Base-by-base conservation (phyloP, 441 rosid genomes). In the Monsonia emarginata region DNA sequence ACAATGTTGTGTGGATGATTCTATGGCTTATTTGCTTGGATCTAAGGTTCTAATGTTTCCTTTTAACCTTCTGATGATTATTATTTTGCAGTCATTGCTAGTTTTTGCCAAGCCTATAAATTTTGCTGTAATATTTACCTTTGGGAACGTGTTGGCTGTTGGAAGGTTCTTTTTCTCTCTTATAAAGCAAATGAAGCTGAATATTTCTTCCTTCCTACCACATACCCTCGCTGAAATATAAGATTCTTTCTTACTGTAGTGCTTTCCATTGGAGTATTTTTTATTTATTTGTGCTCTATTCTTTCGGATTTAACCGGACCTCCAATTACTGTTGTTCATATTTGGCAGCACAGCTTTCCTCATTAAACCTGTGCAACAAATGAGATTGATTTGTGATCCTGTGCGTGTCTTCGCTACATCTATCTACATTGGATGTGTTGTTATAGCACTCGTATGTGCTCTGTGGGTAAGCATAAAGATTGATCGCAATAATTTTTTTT, bases 311-410 rank as follows among this genome's bases (percentile, higher is more conserved):
- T n/a, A n/a, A n/a, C n/a, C n/a, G n/a, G n/a, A n/a, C n/a, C n/a
- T n/a, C n/a, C n/a, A n/a, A 42, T 68, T 46, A 65, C 62, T 72
- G 64, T 54, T 65, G 65, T 72, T 70, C 71, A 30, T 73, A 65
- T 77, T 78, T 82, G 95, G 85, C 96, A 94, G 96, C 88, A 90
- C 98, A 88, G 97, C 81, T 76, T 90, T 94, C 72, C 85, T 93
- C 67, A 78, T 87, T 73, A 96, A 97, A 78, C 80, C 82, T 77
- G 78, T 61, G 69, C 86, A 76, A 68, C 98, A 94, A 73, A 61
- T 90, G 56, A 80, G 81, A 40, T 87, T 90, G 98, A 94, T 90
- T 97, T 82, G 90, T 65, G 96, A 89, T 73, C 75, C 93, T 59
- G 79, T 68, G 52, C 94, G 96, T 36, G 1, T 86, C 50, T 80